These are phyloP conservation scores for Amaranthus tricolor DNA, from an alignment of 179 eudicot species.

Conservation along the genomic window DNA sequence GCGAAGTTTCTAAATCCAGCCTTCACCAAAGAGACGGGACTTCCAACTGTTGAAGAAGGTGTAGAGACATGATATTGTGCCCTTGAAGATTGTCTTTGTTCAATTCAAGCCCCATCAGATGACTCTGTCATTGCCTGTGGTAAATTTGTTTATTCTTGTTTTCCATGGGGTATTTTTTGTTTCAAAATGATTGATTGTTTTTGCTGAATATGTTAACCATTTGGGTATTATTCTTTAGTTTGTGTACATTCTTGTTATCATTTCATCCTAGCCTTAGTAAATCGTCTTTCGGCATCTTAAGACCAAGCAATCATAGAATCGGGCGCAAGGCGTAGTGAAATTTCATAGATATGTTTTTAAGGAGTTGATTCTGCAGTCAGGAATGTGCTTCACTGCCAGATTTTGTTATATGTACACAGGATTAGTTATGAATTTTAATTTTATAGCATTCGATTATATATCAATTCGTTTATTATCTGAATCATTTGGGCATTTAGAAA, in stretches of 20 bases:
- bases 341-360: neutral
- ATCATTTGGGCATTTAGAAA: too few relatives aligned
- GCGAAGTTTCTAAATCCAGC: constrained; percentile 86
- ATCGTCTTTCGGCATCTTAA: neutral
- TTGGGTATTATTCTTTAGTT: constrained; percentile 20
- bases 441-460: too few relatives aligned
- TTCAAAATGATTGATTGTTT: constrained; percentile 17
- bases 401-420: too few relatives aligned
- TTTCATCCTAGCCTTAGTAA: neutral
- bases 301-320: neutral
- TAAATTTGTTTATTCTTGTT: constrained; percentile 28
- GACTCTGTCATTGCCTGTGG: constrained; percentile 21
- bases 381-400: neutral
- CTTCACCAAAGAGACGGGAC: constrained; percentile 56
- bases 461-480: too few relatives aligned
- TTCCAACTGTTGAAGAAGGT: constrained; percentile 61
- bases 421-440: too few relatives aligned
- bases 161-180: constrained; percentile 12
- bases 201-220: constrained; percentile 23
- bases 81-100: constrained; percentile 7
- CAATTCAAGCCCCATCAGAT: constrained; percentile 10
- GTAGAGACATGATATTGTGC: constrained; percentile 35
- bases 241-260: constrained; percentile 15
- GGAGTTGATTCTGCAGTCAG: neutral
- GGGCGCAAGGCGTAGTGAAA: neutral